Base-by-base conservation (phyloP, 2,329 filamentous ascomycete genomes). In the Ascochyta fabae region DNA sequence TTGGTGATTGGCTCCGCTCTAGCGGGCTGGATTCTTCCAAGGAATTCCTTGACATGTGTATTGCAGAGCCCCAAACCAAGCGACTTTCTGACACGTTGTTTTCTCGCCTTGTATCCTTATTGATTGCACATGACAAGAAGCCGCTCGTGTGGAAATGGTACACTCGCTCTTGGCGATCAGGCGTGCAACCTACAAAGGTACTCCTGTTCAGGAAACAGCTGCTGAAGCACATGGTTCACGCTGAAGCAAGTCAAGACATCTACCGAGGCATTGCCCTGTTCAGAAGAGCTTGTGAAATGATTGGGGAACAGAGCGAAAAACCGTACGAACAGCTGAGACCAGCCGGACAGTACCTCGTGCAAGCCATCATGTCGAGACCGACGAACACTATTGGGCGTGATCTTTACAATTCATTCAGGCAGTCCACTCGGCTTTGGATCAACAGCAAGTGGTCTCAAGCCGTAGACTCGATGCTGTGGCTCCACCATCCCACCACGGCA, bases 131-230 rank as follows among this genome's bases (percentile, higher is more conserved):
- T 33, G 65, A 62, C 19, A 58, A 69, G 38, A 55, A 52, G 9
- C 40, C 50, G 12, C 59, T 56, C 13, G 49, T 69, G 27, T 75
- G 71, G 73, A 66, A 62, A 23, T 74, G 71, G 72, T 66, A 71
- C 45, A 59, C 54, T 6, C 61, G 62, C 12, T 26, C 29, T 9
- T 40, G 22, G 19, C 15, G 6, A 13, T 23, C 26, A 38, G 26
- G 19, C 3, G 13, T 39, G 24, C 15, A 24, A 9, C 45, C 62
- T 22, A 54, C 53, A 3, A 56, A 68, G 34, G 52, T 60, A n/a
- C 59, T 61, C 6, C 23, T 59, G 3, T 75, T 74, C 43, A 64
- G 63, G 31, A 43, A 57, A 24, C 57, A 62, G 36, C 24, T 74
- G 16, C 40, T 74, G n/a, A 59, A 52, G 33, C 53, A 58, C 15